Base-by-base conservation (phyloP, 179 eudicot genomes). In the Sideroxylon spinosum region DNA sequence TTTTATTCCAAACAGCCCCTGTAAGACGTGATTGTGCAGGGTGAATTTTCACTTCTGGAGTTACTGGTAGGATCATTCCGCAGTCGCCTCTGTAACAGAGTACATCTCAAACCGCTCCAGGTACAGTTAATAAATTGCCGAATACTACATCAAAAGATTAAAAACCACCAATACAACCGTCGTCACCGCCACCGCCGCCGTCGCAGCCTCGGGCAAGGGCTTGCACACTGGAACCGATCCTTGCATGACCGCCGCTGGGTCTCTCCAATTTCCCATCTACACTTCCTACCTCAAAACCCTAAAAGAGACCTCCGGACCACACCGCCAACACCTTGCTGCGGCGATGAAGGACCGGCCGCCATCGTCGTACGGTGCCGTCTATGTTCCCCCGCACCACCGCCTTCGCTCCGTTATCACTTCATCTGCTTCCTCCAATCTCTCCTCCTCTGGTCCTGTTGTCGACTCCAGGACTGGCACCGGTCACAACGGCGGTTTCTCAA, bases 311-410 rank as follows among this genome's bases (percentile, higher is more conserved):
- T 60, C 59, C 48, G 1, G 19, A 32, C 48, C 72, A 46, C 70
- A 25, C 77, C 79, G 25, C 76, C 72, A 13, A 17, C 59, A 7
- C 71, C 9, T 14, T 32, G 9, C 49, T 10, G 16, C 57, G 20
- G 25, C 73, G 16, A 92, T 88, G 93, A 90, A 90, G 81, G 90
- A 90, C 82, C 83, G 86, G 53, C 80, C 80, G 25, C 76, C 90
- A 10, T 83, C 90, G 49, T 66, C 81, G 9, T 60, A 67, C 76
- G 81, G 83, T 71, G 73, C 80, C 26, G 84, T 91, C 29, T 93
- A 93, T 82, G 90, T 93, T 56, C 96, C 97, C n/a, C 97, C 97
- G 23, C 97, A 93, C 85, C 92, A 93, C 62, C 89, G 97, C 49
- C 80, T 86, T 14, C 81, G 85, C 75, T 87, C 94, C 44, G 84